phyloP scores from a whole-genome alignment of 1,284 basidiomycete genomes.

The Acaromyces ingoldii region DNA sequence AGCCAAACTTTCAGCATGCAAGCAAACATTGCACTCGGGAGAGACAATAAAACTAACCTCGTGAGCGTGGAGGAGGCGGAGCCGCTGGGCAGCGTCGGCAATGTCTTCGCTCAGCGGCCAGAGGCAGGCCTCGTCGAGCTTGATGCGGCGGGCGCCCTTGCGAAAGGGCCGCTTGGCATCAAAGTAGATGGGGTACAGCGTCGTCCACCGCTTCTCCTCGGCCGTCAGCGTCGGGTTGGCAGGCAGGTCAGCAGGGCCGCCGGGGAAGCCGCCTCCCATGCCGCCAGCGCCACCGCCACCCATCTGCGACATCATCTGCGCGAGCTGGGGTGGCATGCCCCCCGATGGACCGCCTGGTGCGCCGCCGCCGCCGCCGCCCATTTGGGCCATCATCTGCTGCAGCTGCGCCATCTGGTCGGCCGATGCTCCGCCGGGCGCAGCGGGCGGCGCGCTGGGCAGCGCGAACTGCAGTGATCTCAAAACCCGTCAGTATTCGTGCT shows the following conservation, averaged over 20 bases:
- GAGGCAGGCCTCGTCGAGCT: slow-evolving; percentile 75
- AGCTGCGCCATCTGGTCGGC: slow-evolving; percentile 36
- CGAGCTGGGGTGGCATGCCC: slow-evolving; percentile 11
- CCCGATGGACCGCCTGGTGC: slow-evolving; percentile 5
- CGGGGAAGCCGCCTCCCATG: slow-evolving; percentile 7
- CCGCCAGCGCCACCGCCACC: slow-evolving; percentile 7
- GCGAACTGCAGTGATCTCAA: slow-evolving; percentile 23
- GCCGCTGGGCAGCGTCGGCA: slow-evolving; percentile 69
- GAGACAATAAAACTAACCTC: slow-evolving; percentile 58
- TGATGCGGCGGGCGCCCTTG: slow-evolving; percentile 73
- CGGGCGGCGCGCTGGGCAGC: slow-evolving; percentile 30
- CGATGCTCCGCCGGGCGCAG: slow-evolving; percentile 17
- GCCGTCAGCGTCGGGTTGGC: slow-evolving; percentile 6
- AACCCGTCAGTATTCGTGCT: not conserved
- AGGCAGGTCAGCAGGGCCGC: not conserved
- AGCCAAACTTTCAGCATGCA: not conserved
- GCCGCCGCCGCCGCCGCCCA: slow-evolving; percentile 19
- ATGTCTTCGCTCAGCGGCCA: slow-evolving; percentile 91
- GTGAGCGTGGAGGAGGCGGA: slow-evolving; percentile 75
- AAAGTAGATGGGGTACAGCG: slow-evolving; percentile 92
- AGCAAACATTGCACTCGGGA: not conserved
- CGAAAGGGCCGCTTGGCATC: slow-evolving; percentile 86
- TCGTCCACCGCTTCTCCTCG: slow-evolving; percentile 69
- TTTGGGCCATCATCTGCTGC: slow-evolving; percentile 43
- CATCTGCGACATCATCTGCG: not conserved